Conservation (phyloP, 2,329 filamentous ascomycete genomes). For the Cladosporium austrohemisphaericum region DNA sequence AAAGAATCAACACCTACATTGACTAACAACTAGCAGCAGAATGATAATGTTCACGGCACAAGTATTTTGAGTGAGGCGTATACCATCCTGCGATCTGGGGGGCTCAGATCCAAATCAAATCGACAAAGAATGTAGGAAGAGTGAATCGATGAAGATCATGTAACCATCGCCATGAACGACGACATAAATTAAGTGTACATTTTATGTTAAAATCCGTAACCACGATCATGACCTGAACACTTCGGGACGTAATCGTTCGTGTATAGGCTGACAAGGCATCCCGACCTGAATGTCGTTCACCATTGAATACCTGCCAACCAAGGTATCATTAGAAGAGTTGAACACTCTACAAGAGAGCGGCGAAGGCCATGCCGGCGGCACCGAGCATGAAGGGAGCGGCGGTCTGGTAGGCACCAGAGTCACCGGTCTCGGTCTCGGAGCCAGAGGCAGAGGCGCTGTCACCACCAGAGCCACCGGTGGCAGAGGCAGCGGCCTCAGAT, state of each 20-base stretch:
- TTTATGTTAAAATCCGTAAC: neutral
- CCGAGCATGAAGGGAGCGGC: constrained; percentile 11
- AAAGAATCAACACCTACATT: no score
- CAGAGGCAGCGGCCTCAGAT: constrained; percentile 3
- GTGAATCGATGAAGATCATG: no score
- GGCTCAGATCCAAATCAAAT: no score
- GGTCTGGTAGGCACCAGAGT: constrained; percentile 12
- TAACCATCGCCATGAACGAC: no score
- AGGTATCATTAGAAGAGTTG: neutral
- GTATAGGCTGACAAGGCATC: neutral
- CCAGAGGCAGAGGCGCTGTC: neutral
- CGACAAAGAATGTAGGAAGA: no score
- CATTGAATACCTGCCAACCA: neutral
- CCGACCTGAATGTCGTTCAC: neutral
- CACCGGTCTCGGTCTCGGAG: neutral
- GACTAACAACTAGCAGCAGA: neutral
- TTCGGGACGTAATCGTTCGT: constrained; percentile 6
- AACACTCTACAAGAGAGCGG: constrained; percentile 10
- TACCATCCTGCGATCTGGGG: no score
- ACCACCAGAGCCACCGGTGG: neutral
- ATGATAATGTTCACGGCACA: no score
- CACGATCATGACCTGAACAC: constrained; percentile 9
- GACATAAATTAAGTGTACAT: neutral
- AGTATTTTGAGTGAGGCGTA: no score
- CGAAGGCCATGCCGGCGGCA: constrained; percentile 11